These are phyloP conservation scores for Heliamphora exappendiculata DNA, from an alignment of 148 eudicot genomes.

Conservation along the genomic window DNA sequence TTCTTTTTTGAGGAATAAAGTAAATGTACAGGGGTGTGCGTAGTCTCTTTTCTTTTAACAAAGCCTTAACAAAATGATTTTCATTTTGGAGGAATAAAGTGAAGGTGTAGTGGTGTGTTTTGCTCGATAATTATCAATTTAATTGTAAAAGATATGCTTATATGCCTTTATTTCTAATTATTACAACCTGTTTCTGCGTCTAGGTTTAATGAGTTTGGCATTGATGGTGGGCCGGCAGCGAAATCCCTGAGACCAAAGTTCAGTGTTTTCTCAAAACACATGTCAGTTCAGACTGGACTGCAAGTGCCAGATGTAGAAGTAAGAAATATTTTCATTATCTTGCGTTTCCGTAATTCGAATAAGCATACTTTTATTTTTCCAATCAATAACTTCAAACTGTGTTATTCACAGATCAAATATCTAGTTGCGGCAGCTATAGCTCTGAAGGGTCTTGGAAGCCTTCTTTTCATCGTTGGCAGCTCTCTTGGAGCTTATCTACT, in stretches of 20 bases:
- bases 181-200: constrained; percentile 2
- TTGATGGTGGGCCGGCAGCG: constrained; percentile 81
- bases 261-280: constrained; percentile 42
- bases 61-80: neutral
- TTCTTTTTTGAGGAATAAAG: too few relatives aligned
- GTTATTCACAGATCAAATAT: constrained; percentile 42
- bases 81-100: neutral
- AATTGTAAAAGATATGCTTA: neutral
- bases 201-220: constrained; percentile 71
- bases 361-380: too few relatives aligned
- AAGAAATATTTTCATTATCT: constrained; percentile 1
- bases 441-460: constrained; percentile 67
- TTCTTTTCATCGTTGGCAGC: constrained; percentile 68
- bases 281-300: constrained; percentile 46
- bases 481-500: constrained; percentile 67
- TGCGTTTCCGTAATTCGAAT: neutral
- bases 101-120: neutral
- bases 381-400: neutral
- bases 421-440: constrained; percentile 52
- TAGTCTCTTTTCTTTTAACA: neutral
- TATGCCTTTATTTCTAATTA: neutral
- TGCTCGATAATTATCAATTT: neutral
- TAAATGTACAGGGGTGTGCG: too few relatives aligned
- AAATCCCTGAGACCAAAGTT: constrained; percentile 56
- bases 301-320: constrained; percentile 62